Percentiles rank a stretch among this genome's conserved stretches.
phyloP scores from a whole-genome alignment of 768 basidiomycete genomes.

The Crepidotus variabilis region DNA sequence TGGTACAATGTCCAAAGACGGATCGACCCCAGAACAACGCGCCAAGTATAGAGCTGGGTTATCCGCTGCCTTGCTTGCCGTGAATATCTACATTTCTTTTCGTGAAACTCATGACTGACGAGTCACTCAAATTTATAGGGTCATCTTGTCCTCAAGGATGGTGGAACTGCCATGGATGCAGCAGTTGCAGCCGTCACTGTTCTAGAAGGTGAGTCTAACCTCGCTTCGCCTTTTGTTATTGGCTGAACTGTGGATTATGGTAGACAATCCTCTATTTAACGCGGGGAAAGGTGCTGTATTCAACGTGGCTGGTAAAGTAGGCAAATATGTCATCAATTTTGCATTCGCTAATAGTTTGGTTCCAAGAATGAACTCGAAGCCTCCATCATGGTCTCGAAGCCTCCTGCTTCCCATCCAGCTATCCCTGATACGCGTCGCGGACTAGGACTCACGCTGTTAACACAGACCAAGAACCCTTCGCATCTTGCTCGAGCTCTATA shows the following conservation, averaged over 20 bases:
- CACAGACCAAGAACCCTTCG: constrained; percentile 68
- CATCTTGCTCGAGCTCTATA: constrained; percentile 68
- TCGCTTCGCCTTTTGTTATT: background rate
- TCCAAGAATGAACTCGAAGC: constrained; percentile 81
- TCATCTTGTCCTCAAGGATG: constrained; percentile 54
- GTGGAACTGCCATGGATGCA: constrained; percentile 84
- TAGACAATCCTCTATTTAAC: constrained; percentile 76
- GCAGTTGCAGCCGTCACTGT: constrained; percentile 67
- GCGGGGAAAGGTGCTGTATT: constrained; percentile 77
- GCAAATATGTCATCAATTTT: constrained; percentile 34
- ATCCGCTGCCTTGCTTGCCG: constrained; percentile 47
- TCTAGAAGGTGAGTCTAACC: constrained; percentile 57
- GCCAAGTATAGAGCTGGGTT: constrained; percentile 56
- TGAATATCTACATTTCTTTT: constrained; percentile 9
- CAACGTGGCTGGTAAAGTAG: constrained; percentile 64
- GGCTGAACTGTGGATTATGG: background rate
- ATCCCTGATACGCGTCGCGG: constrained; percentile 62
- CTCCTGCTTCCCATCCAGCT: constrained; percentile 60
- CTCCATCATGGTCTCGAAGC: constrained; percentile 77
- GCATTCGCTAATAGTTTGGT: background rate
- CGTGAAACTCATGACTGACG: background rate
- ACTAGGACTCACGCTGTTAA: constrained; percentile 60
- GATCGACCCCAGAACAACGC: constrained; percentile 36
- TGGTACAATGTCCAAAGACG: constrained; percentile 57
- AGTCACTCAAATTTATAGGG: constrained; percentile 35